Conservation (phyloP, 176 grass and related monocot genomes). For the Chrysopogon serrulatus region DNA sequence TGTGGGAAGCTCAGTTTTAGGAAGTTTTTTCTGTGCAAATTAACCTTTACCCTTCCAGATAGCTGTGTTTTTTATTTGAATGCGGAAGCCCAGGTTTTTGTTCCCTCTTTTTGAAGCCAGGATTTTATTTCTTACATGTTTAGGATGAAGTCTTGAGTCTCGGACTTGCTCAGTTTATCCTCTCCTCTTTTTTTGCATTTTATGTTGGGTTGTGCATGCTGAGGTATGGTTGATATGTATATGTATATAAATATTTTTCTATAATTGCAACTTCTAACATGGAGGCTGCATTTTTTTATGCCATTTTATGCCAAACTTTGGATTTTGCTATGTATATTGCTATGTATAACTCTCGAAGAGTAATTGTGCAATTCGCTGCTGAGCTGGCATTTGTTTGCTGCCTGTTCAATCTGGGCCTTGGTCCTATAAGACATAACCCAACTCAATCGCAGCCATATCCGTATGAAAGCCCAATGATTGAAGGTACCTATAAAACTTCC, state of each 20-base stretch:
- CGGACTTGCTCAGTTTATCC: background rate
- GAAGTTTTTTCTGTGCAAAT: background rate
- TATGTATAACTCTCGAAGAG: background rate
- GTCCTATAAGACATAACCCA: background rate
- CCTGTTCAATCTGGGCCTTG: background rate
- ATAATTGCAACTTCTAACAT: background rate
- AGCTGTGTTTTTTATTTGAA: background rate
- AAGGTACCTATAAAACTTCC: background rate
- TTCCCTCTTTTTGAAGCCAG: background rate
- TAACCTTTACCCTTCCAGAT: background rate
- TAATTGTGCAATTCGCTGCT: background rate
- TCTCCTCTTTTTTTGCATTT: background rate
- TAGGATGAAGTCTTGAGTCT: background rate
- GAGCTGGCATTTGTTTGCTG: background rate
- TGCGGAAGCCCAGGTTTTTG: background rate
- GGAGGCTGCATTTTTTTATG: background rate
- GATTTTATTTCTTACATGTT: background rate
- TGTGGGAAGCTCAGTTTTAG: background rate
- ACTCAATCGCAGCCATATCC: background rate
- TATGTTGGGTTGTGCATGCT: background rate
- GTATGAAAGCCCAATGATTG: background rate
- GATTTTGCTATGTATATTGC: conserved; percentile 8
- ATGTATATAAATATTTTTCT: no score
- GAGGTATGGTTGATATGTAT: background rate
- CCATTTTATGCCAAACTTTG: background rate